Conservation (phyloP, 2,329 filamentous ascomycete species). For the Blastomyces percursus region DNA sequence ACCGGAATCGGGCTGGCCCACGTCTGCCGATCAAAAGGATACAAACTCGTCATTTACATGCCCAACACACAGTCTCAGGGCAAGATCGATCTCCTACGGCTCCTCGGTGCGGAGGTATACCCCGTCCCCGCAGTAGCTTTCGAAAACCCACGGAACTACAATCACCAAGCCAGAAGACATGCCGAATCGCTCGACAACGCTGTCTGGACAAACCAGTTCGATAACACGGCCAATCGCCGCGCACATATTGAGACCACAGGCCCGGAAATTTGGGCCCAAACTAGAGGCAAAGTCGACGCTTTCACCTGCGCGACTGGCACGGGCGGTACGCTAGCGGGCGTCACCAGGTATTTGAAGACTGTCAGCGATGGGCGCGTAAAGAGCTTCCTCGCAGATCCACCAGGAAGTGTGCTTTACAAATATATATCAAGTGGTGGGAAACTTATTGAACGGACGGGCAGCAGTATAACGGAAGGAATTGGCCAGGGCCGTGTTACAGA, state of each 20-base stretch:
- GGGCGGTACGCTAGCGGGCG: slow-evolving; percentile 78
- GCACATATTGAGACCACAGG: slow-evolving; percentile 96
- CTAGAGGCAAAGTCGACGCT: slow-evolving; percentile 70
- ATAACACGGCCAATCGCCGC: slow-evolving; percentile 85
- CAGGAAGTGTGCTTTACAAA: slow-evolving; percentile 82
- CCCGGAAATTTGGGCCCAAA: slow-evolving; percentile 95
- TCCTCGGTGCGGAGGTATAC: slow-evolving; percentile 90
- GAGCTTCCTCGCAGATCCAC: slow-evolving; percentile 84
- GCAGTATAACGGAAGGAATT: slow-evolving; percentile 94
- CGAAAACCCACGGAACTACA: slow-evolving; percentile 93
- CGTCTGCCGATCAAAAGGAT: slow-evolving; percentile 83
- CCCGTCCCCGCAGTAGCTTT: slow-evolving; percentile 93
- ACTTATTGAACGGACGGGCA: slow-evolving; percentile 67
- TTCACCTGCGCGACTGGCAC: slow-evolving; percentile 96
- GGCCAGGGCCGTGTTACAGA: slow-evolving; percentile 95
- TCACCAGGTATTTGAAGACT: slow-evolving; percentile 80
- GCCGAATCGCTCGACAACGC: slow-evolving; percentile 78
- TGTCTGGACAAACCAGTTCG: slow-evolving; percentile 99
- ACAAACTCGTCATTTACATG: slow-evolving; percentile 98
- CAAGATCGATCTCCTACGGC: slow-evolving; percentile 84
- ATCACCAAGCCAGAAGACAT: slow-evolving; percentile 85
- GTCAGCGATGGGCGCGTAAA: slow-evolving; percentile 67
- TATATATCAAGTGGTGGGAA: slow-evolving; percentile 81
- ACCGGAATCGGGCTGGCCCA: slow-evolving; percentile 96
- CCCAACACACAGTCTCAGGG: slow-evolving; percentile 96